Evolutionary conservation across 2,329 filamentous ascomycete species (phyloP).

Genomic region (Sphaerulina vaccinii): DNA sequence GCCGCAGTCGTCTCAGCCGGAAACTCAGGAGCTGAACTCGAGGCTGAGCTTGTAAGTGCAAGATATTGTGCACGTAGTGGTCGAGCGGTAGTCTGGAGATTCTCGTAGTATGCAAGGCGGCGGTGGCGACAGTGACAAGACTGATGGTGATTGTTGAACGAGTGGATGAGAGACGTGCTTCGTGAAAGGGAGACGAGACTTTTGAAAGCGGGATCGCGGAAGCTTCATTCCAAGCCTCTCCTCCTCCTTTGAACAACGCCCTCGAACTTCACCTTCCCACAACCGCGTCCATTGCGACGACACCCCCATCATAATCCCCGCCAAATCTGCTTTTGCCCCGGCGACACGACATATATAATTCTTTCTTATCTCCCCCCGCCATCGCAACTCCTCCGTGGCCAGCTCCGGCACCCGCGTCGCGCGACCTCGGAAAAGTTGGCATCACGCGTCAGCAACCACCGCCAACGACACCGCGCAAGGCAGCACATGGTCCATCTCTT

Average conservation of each 20-base stretch:
- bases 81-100: background rate
- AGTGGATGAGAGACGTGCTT: no score
- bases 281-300: constrained; percentile 6
- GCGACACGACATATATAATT: constrained; percentile 12
- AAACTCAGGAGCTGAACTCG: background rate
- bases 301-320: constrained; percentile 10
- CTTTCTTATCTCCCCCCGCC: background rate
- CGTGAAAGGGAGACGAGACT: no score
- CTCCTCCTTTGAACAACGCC: constrained; percentile 7
- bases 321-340: constrained; percentile 7
- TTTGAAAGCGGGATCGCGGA: no score
- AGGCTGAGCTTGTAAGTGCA: background rate
- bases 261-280: constrained; percentile 4
- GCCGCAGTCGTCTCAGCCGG: background rate
- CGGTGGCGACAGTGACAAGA: no score
- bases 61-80: background rate
- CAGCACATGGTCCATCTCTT: background rate
- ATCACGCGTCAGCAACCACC: constrained; percentile 1
- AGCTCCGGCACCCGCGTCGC: constrained; percentile 8
- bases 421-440: constrained; percentile 17
- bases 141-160: no score
- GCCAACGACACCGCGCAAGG: background rate
- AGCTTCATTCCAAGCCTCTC: no score
- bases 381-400: background rate
- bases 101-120: no score